A percentile compares a stretch with the other conserved stretches of the same genome.
Evolutionary conservation across 2,329 filamentous ascomycete species (phyloP).

Genomic region (Byssochlamys sp.): DNA sequence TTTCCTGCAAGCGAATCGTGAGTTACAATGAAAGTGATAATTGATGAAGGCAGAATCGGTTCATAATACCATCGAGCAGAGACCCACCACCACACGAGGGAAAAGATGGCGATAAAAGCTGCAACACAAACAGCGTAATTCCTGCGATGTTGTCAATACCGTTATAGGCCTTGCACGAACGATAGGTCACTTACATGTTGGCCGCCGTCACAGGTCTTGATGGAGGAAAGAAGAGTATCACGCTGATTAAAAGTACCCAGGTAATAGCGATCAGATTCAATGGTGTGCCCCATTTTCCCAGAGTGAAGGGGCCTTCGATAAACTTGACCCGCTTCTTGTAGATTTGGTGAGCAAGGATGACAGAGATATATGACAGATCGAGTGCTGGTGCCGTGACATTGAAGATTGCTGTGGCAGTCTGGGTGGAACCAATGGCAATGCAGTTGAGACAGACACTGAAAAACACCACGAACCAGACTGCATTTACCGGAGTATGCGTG

Average conservation of each 20-base stretch:
- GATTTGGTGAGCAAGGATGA: constrained; percentile 49
- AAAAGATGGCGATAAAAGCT: constrained; percentile 40
- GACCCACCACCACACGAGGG: constrained; percentile 41
- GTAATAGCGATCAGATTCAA: constrained; percentile 49
- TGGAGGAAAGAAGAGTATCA: constrained; percentile 49
- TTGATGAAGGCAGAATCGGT: constrained; percentile 8
- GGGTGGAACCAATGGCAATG: constrained; percentile 35
- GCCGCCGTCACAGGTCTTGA: constrained; percentile 37
- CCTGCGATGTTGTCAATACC: constrained; percentile 16
- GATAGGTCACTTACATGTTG: constrained; percentile 35
- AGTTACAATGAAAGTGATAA: constrained; percentile 1
- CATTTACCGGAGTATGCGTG: constrained; percentile 52
- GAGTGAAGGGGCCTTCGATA: constrained; percentile 49
- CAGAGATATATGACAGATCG: constrained; percentile 49
- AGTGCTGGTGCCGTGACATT: constrained; percentile 45
- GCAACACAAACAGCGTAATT: constrained; percentile 42
- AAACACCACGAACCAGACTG: constrained; percentile 54
- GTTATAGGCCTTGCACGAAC: neutral
- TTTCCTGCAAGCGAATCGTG: constrained; percentile 29
- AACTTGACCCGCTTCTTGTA: constrained; percentile 46
- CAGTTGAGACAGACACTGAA: constrained; percentile 46
- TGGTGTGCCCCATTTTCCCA: constrained; percentile 46
- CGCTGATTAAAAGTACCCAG: constrained; percentile 55
- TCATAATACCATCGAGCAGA: constrained; percentile 26
- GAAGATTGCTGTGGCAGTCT: constrained; percentile 42